Percentiles rank a stretch among this genome's conserved stretches.
Conservation (phyloP, 352 stramenopile genomes). For the Phytophthora gonapodyides region DNA sequence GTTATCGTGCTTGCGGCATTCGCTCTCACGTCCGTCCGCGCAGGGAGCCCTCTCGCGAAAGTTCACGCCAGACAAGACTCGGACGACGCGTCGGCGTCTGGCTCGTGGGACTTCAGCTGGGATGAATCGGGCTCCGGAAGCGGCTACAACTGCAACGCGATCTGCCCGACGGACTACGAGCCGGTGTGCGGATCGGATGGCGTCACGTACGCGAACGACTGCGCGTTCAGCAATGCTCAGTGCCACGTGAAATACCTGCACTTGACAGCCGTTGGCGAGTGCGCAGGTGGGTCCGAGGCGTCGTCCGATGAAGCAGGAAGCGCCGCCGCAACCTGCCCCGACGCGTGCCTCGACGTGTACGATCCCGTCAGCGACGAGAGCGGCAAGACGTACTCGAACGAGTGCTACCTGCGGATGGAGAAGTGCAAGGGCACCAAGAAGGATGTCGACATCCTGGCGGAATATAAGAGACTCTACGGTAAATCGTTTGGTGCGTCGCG, state of each 20-base stretch:
- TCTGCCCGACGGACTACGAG: conserved; percentile 33
- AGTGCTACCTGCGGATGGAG: conserved; percentile 42
- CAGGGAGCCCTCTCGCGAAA: conserved; percentile 4
- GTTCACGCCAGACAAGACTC: not conserved
- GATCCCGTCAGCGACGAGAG: conserved; percentile 41
- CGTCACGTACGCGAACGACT: conserved; percentile 33
- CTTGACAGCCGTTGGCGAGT: conserved; percentile 21
- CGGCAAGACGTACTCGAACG: conserved; percentile 43
- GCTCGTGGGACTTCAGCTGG: conserved; percentile 30
- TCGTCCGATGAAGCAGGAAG: conserved; percentile 18
- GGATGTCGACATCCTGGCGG: conserved; percentile 19
- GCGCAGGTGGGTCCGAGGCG: conserved; percentile 13
- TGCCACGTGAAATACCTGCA: conserved; percentile 16
- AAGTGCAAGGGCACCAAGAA: conserved; percentile 41
- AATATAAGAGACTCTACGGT: conserved; percentile 24
- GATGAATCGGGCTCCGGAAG: conserved; percentile 23
- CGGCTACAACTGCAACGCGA: conserved; percentile 19
- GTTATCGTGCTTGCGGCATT: conserved; percentile 16
- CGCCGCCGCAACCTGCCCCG: conserved; percentile 23
- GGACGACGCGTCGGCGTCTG: conserved; percentile 7
- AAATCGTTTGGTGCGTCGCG: conserved; percentile 20
- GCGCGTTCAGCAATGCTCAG: conserved; percentile 25
- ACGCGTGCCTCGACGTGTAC: conserved; percentile 45
- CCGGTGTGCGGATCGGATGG: conserved; percentile 45
- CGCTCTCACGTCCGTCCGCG: conserved; percentile 5